Base-by-base conservation (phyloP, 2,329 filamentous ascomycete species). In the Metarhizium guizhouense region DNA sequence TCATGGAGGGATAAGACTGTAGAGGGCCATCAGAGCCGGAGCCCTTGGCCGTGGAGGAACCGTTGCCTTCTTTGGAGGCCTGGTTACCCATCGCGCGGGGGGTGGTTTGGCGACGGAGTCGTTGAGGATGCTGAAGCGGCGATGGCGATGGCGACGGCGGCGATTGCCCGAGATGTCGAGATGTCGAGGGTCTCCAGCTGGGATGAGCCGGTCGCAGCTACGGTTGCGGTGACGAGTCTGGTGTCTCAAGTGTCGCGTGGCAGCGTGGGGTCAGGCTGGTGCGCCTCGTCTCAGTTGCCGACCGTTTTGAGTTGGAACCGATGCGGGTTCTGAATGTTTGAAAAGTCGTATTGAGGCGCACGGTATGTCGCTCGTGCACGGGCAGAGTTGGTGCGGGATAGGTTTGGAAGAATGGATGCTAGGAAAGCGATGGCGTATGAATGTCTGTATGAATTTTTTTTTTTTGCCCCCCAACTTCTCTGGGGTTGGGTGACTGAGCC, bases 1-100 rank as follows among this genome's bases (percentile, higher is more conserved):
- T 88, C 69, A 97, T 93, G 32, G 93, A 96, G 32, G 92, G 93
- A 71, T 94, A 95, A 34, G 90, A 88, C 70, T 90, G 87, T 57
- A 96, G 76, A 48, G 62, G 55, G 29, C 63, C 66, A 58, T 81
- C 77, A 47, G 70, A 62, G 59, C 72, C 74, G 45, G 75, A 76
- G 62, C 74, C 73, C 72, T 82, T 87, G 64, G 32, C 36, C 42
- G 76, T 69, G 57, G 73, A 68, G 57, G 68, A 71, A 58, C 71
- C 71, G 62, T 76, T 75, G 64, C 76, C 72, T 67, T 82, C 79
- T 65, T 81, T 83, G 64, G 88, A 91, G 64, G 78, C 79, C 72
- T 88, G 83, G 72, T 90, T 91, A 68, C 88, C 88, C 88, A 92
- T 92, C 63, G 59, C 72, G 57, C 25, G 52, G 18, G 52, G 54